Evolutionary conservation across 78 protist genomes (phyloP), one percentile per base, ranked within the genome.

Genomic region (Salpingoeca rosetta): DNA sequence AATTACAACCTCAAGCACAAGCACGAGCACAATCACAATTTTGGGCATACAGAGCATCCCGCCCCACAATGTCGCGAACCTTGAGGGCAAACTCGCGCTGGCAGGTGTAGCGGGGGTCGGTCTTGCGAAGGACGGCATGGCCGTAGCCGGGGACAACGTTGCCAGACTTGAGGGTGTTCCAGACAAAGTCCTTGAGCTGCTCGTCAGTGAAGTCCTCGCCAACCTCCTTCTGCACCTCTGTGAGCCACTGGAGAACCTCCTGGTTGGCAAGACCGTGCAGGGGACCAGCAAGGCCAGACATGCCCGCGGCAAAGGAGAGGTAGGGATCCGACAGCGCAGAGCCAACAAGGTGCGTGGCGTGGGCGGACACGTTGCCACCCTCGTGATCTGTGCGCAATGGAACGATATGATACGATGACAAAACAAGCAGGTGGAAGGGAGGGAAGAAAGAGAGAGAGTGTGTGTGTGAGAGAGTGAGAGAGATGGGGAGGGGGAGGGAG

Each of bases 241-340:
- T 84, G 65, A 88, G 73, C 93, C 93, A 89, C 39, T 81, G 65
- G 31, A 94, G 92, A 82, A 94, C 98, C 92, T 97, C 99, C 92
- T 96, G 99, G 93, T 95, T 96, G 91, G 99, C 99, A 11, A 96
- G 94, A 83, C 99, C 98, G 91, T 96, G 98, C 56, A 97, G 94
- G 77, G 99, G 98, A 35, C 99, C 99, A 28, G 99, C 99, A 31
- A 96, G 93, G 57, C 96, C 98, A 90, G 90, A 90, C 92, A 97
- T 82, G 79, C 97, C 97, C 56, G 97, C 99, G 36, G 94, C 81
- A 42, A 93, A 86, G 37, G 99, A 92, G 41, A 94, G 88, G 93
- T 96, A 97, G 39, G 98, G 98, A 88, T 97, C 99, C 26, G 98
- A 94, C 45, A 97, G 96, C 40, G 99, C 95, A 7, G 94, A 88